Base-by-base conservation (phyloP, 2,329 filamentous ascomycete species). In the Lecanosticta acicola region DNA sequence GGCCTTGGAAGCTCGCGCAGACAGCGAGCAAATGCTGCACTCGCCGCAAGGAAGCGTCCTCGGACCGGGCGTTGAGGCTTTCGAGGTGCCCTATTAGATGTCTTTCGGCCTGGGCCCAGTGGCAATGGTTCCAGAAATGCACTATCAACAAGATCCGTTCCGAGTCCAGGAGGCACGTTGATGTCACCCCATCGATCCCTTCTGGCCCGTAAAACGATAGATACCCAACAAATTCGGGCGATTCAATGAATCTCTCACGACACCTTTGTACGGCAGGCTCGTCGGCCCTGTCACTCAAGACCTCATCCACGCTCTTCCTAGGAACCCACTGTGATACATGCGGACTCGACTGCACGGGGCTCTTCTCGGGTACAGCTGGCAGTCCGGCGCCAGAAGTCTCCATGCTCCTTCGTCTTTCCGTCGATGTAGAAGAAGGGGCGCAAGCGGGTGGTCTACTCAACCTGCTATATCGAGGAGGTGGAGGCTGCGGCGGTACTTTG, bases 21-120 rank as follows among this genome's bases (percentile, higher is more conserved):
- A 59, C 53, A 2, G 49, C 57, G 10, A 59, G 45, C 7, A 59
- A 34, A 14, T 61, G 54, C 5, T 47, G 45, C 2, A 56, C 24
- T 40, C 42, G 41, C 10, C 48, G 37, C 9, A 45, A 18, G 16
- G 17, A 17, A 16, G 36, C 13, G 3, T 2, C 5, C 3, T 45
- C 37, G 9, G 43, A 41, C 8, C 32, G 32, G 9, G 41, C 32
- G 9, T 34, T 19, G 29, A 41, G 37, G 7, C 26, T 33, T 3
- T 45, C 37, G 4, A 45, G 19, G 18, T 19, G 29, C 5, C 19
- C 33, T 16, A 32, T 35, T 10, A 57, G 36, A 20, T 49, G 49
- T 18, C 41, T 29, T 33, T 50, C 53, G 2, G 48, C 54, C 17
- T 49, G 36, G 7, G 47, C 40, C 52, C 52, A 57, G 3, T 20